Evolutionary conservation across 768 basidiomycete species (phyloP), one percentile per base, ranked within the genome.

Genomic region (Termitomyces sp.): DNA sequence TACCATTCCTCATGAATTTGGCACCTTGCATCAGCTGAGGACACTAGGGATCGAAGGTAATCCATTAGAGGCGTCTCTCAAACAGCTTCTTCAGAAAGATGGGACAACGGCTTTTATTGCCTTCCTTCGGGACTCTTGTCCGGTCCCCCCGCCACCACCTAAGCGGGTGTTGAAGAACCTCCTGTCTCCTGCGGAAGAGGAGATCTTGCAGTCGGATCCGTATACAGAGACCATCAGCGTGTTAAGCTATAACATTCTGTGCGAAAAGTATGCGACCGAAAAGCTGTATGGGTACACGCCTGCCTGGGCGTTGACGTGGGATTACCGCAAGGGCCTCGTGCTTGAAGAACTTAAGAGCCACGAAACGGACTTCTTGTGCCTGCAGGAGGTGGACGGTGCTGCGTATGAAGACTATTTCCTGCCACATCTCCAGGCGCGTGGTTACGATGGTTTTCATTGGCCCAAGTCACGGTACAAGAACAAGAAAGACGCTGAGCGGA

Each of bases 1-100:
- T 41, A 88, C 86, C 2, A 79, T 99, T 20, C 97, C 97, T 2
- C 76, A 81, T 0, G 92, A 99, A 69, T 78, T 97, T 37, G 97
- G 97, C 31, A 93, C 84, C 57, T 73, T 99, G 37, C 92, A 96
- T 68, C 93, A 95, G 69, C 80, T 99, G 52, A 93, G 92, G 69
- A 93, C 93, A 12, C 76, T 99, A 30, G 97, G 97, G 20, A 82
- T 99, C 37, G 97, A 98, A 71, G 97, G 97, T n/a, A 99, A 99
- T 65, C 95, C 95, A 2, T 73, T 99, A 44, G 92, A 96, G 57
- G 75, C 84, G 2, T 73, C 81, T 30, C 75, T 95, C 42, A 91
- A 93, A 70, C 75, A 78, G 27, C 83, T 96, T 30, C 78, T 98
- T 53, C 95, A 97, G 74, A 95, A 95, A 72, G 94, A 98, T 36